Conservation (phyloP, 176 grass and related monocot genomes). For the Elaeis guineensis region DNA sequence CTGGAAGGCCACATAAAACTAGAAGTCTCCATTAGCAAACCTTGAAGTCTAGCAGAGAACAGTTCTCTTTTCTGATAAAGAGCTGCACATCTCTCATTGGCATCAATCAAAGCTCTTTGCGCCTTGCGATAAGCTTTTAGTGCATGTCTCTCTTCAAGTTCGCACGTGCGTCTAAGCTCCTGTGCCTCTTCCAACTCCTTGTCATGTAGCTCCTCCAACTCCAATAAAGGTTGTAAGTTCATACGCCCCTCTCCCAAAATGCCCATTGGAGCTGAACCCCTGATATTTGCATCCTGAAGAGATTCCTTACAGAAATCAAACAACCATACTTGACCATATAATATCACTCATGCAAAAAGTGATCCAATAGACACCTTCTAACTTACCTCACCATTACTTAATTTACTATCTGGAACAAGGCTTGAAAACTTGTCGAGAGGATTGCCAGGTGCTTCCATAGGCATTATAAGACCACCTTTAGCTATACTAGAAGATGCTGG, state of each 20-base stretch:
- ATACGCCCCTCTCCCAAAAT: conserved; percentile 20
- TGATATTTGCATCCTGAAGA: conserved; percentile 24
- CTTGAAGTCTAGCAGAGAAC: conserved; percentile 54
- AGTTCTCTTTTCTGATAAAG: conserved; percentile 72
- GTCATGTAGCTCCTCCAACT: conserved; percentile 76
- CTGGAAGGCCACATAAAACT: conserved; percentile 24
- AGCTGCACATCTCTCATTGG: conserved; percentile 76
- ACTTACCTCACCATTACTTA: too few species aligned
- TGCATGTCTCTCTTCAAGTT: conserved; percentile 83
- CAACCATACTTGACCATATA: not conserved
- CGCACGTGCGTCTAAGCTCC: conserved; percentile 57
- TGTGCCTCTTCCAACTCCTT: conserved; percentile 83
- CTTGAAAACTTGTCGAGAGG: too few species aligned
- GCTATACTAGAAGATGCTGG: too few species aligned
- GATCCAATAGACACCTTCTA: too few species aligned
- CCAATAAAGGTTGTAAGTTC: conserved; percentile 52
- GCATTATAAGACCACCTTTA: too few species aligned
- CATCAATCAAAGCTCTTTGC: conserved; percentile 74
- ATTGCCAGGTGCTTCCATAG: too few species aligned
- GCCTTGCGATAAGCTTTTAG: conserved; percentile 77
- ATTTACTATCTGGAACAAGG: too few species aligned
- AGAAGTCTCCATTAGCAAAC: conserved; percentile 50
- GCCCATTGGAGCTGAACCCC: conserved; percentile 23
- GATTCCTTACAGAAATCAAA: conserved; percentile 3
- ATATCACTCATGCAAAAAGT: too few species aligned